Evolutionary conservation across 768 basidiomycete genomes (phyloP), one percentile per base, ranked within the genome.

Genomic region (Pholiota conissans): DNA sequence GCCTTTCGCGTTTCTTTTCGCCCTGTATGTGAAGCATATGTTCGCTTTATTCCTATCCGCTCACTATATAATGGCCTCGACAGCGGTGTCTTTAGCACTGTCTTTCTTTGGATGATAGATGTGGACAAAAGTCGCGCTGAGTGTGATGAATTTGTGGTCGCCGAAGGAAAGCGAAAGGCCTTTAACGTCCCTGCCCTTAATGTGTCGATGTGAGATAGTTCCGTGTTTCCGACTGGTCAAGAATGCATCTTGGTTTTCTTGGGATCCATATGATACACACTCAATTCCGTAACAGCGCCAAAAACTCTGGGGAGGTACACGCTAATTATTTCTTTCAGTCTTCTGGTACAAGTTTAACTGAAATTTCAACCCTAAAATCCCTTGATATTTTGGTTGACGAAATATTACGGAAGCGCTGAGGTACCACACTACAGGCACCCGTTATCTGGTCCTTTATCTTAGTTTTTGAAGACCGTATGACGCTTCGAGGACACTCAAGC

Each of bases 1-100:
- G 81, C 85, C 88, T 0, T 91, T 91, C 65, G 82, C 85, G 3
- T 90, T 90, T 69, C 73, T 89, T 11, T 88, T 91, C 63, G 81
- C 74, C 7, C 71, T 91, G 86, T 89, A 69, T 55, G 85, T 76
- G n/a, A n/a, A n/a, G n/a, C 37, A 26, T 51, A 9, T 11, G 29
- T 30, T 59, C 18, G 56, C 22, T 53, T 20, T 20, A 16, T 56
- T 3, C 35, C n/a, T 22, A 48, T 54, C 14, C 2, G 22, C 22
- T 54, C 14, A 37, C 16, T 46, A 22, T 55, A 34, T 49, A 7
- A 22, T 13, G 20, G 42, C 8, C 42, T 3, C 18, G 20, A 46
- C 60, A 86, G 84, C 7, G 83, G 84, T 2, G 65, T 73, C 2
- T 59, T 80, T 53, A 85, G 85, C 66, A 83, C 79, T 0, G 42